These are phyloP conservation scores for Fusarium mangiferae DNA, from an alignment of 2,329 filamentous ascomycete genomes.

Conservation along the genomic window DNA sequence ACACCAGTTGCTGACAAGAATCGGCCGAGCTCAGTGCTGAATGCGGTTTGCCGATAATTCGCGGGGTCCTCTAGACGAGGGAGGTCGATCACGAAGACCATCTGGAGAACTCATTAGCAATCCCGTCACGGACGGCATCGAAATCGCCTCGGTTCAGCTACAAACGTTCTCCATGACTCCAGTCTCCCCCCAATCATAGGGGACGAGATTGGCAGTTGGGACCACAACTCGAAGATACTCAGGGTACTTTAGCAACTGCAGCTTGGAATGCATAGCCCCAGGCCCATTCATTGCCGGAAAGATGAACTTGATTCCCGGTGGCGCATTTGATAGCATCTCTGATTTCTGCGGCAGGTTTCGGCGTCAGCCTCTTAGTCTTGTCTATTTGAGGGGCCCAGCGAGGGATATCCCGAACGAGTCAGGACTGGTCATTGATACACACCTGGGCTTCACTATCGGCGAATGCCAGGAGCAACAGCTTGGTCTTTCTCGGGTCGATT, in stretches of 20 bases:
- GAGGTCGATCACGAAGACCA: slow-evolving; percentile 91
- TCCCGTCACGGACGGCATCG: neutral
- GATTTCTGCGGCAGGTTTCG: slow-evolving; percentile 50
- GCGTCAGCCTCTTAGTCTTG: slow-evolving; percentile 34
- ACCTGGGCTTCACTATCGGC: slow-evolving; percentile 65
- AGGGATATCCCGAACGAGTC: slow-evolving; percentile 11
- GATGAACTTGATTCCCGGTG: slow-evolving; percentile 72
- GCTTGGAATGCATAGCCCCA: slow-evolving; percentile 91
- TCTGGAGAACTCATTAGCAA: slow-evolving; percentile 56
- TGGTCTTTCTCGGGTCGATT: slow-evolving; percentile 68
- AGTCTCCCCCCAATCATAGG: slow-evolving; percentile 89
- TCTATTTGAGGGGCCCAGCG: slow-evolving; percentile 3
- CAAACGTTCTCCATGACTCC: slow-evolving; percentile 86
- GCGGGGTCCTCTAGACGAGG: slow-evolving; percentile 65
- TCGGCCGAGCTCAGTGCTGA: slow-evolving; percentile 75
- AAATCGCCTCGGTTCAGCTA: slow-evolving; percentile 29
- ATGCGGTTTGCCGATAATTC: slow-evolving; percentile 55
- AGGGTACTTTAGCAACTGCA: slow-evolving; percentile 86
- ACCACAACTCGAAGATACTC: slow-evolving; percentile 81
- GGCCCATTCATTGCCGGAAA: slow-evolving; percentile 83
- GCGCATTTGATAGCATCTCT: slow-evolving; percentile 60
- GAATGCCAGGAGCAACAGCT: slow-evolving; percentile 69
- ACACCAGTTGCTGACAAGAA: slow-evolving; percentile 77
- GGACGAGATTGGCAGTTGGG: slow-evolving; percentile 86
- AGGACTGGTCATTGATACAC: slow-evolving; percentile 37